A percentile compares a stretch with the other conserved stretches of the same genome.
phyloP scores from a whole-genome alignment of 768 basidiomycete species.

The Tylopilus plumbeoviolaceoides region DNA sequence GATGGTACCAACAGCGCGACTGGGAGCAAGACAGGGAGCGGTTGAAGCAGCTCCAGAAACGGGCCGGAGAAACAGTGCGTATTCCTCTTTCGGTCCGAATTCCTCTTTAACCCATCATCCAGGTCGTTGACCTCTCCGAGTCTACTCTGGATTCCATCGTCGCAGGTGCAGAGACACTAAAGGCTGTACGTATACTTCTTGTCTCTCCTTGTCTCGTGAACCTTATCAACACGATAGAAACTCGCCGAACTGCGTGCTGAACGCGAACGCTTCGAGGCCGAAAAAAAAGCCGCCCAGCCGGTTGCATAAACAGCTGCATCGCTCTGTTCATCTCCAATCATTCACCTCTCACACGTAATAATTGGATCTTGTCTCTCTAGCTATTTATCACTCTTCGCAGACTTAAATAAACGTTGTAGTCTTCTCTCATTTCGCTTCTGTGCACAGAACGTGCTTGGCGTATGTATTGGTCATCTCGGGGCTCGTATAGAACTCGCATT shows the following conservation, averaged over 20 bases:
- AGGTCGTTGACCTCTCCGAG: constrained; percentile 64
- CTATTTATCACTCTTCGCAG: background rate
- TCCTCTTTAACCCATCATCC: background rate
- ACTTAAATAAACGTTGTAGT: background rate
- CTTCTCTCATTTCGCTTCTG: background rate
- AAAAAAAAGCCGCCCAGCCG: constrained; percentile 32
- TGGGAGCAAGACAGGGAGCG: constrained; percentile 50
- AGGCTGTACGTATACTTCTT: constrained; percentile 42
- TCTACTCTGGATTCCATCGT: constrained; percentile 61
- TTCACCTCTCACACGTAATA: constrained; percentile 24
- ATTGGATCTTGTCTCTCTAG: constrained; percentile 30
- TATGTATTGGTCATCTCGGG: background rate
- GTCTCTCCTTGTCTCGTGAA: background rate
- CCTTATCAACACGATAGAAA: constrained; percentile 27
- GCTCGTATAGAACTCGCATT: background rate
- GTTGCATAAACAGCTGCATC: constrained; percentile 25
- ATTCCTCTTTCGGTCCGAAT: background rate
- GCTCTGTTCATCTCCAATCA: constrained; percentile 16
- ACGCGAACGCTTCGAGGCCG: constrained; percentile 42
- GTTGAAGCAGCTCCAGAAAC: constrained; percentile 40
- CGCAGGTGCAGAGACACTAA: constrained; percentile 52
- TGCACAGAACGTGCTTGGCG: background rate
- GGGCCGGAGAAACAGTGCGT: constrained; percentile 50
- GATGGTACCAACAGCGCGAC: constrained; percentile 26
- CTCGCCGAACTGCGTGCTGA: constrained; percentile 24